phyloP scores from a whole-genome alignment of 2,329 filamentous ascomycete species.

The Pyricularia sp. region DNA sequence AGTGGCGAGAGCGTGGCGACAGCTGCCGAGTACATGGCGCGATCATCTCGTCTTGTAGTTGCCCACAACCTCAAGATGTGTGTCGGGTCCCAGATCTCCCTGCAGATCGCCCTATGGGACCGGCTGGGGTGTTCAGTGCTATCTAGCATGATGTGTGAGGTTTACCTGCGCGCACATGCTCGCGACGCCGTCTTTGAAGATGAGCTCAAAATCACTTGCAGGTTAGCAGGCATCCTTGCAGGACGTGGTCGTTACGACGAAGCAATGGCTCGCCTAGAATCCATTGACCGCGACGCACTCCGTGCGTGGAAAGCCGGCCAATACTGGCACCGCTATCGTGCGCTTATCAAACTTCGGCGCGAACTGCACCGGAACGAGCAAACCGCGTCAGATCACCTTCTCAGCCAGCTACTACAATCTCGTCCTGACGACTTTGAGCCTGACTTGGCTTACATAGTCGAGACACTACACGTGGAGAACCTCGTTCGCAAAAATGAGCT shows the following conservation, averaged over 20 bases:
- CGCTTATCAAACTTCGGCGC: conserved; percentile 3
- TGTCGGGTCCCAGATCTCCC: conserved; percentile 58
- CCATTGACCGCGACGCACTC: conserved; percentile 12
- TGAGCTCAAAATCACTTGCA: conserved; percentile 63
- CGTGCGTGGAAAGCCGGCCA: conserved; percentile 5
- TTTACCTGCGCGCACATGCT: conserved; percentile 67
- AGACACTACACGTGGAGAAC: conserved; percentile 42
- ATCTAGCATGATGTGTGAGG: conserved; percentile 55
- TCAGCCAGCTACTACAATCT: conserved; percentile 3
- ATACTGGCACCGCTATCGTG: conserved; percentile 5
- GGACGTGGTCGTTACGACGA: conserved; percentile 62
- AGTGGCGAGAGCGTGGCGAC: conserved; percentile 56
- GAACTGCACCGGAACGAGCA: conserved; percentile 4
- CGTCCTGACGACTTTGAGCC: conserved; percentile 37
- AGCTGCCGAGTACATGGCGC: conserved; percentile 70
- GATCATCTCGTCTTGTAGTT: conserved; percentile 74
- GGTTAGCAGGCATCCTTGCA: conserved; percentile 57
- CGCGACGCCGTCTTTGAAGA: conserved; percentile 59
- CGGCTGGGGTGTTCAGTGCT: conserved; percentile 56
- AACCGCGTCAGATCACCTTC: neutral
- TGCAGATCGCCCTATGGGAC: conserved; percentile 66
- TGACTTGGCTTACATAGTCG: conserved; percentile 40
- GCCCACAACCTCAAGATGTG: conserved; percentile 64
- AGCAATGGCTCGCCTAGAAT: conserved; percentile 50
- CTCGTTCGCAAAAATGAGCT: conserved; percentile 38